Base-by-base conservation (phyloP, 495 filamentous ascomycete species). In the Lasiosphaeria hispida region DNA sequence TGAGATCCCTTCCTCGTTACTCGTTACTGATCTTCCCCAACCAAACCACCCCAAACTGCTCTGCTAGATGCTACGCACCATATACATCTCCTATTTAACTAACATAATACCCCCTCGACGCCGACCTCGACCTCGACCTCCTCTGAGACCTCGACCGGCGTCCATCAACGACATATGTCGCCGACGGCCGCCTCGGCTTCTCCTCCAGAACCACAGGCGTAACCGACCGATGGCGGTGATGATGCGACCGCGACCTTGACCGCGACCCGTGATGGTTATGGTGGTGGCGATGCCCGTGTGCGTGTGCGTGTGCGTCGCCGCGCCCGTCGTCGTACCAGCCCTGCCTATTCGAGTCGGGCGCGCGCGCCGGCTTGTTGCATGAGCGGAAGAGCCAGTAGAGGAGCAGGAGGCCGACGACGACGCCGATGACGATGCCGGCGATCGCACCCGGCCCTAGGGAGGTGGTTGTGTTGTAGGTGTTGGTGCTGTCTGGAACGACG, bases 401-500 rank as follows among this genome's bases (percentile, higher is more conserved):
- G 1, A 69, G 55, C 10, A 69, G 54, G 40, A 69, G 47, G 35
- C 55, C 67, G 44, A 61, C 62, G n/a, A 69, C 55, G 38, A 47
- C 48, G 52, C 67, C 67, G 53, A 69, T 67, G 5, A 69, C 67
- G 54, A 69, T 69, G 52, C 67, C 67, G 6, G 56, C 67, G 15
- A 69, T 69, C 37, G 62, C 62, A 33, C 65, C 65, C 2, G 63
- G 34, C 45, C 38, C 51, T 48, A 65, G 65, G 41, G 37, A 17
- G 37, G 34, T 34, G 55, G 36, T 18, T 30, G 33, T 7, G 38
- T 14, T 10, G 18, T 37, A 42, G 59, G 37, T 47, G 19, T 42
- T 19, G 34, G 23, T 18, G 38, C 42, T 17, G 42, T 36, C 38
- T 40, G 57, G 40, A 39, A 43, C 17, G 10, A 64, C 61, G 7